Evolutionary conservation across 768 basidiomycete genomes (phyloP).

Genomic region (Tremella mesenterica): DNA sequence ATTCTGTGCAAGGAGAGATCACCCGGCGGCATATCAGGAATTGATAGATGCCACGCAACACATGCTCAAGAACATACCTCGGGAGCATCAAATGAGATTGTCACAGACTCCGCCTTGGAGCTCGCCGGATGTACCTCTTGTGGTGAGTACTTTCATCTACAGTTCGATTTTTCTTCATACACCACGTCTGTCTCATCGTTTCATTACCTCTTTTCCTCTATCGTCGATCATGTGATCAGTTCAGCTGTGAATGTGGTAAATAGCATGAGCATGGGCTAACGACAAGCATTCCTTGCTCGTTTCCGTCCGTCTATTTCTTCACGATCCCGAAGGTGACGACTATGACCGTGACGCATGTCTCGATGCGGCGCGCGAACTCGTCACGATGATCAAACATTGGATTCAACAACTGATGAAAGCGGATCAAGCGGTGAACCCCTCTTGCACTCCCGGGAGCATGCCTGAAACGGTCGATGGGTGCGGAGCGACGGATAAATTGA

Average conservation of each 20-base stretch:
- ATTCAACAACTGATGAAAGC: neutral
- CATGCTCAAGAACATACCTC: constrained; percentile 8
- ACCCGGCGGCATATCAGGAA: constrained; percentile 16
- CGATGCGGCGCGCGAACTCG: constrained; percentile 1
- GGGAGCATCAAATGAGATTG: constrained; percentile 2
- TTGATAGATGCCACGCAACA: constrained; percentile 4
- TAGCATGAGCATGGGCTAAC: neutral
- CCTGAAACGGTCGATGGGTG: neutral
- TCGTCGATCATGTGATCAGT: no score
- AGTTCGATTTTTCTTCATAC: neutral
- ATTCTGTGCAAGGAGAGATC: constrained; percentile 1
- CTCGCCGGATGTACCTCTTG: constrained; percentile 9
- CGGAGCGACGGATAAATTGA: neutral
- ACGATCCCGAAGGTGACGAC: constrained; percentile 3
- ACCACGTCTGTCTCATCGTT: neutral
- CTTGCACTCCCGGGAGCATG: no score
- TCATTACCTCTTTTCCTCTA: neutral
- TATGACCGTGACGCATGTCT: constrained; percentile 6
- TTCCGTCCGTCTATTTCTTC: neutral
- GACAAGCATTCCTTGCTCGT: neutral
- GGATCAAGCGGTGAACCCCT: neutral
- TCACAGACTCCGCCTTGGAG: constrained; percentile 5
- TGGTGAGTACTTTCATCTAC: constrained; percentile 7
- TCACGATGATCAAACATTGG: constrained; percentile 10
- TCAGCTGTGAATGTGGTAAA: no score